phyloP scores from a whole-genome alignment of 2,329 filamentous ascomycete species.

The Talaromyces amestolkiae region DNA sequence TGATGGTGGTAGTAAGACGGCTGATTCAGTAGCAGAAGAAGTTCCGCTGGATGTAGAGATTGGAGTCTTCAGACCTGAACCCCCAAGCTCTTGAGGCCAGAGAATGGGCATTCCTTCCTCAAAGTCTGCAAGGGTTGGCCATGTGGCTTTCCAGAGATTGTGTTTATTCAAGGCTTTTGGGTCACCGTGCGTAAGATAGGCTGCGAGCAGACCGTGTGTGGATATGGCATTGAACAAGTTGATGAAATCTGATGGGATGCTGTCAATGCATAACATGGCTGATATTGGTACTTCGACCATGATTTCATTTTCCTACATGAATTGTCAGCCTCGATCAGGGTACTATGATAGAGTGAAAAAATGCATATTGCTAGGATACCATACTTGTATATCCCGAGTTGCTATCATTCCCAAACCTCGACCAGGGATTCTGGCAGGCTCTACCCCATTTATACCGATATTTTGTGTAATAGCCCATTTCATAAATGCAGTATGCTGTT shows the following conservation, averaged over 20 bases:
- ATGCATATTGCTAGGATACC: not conserved
- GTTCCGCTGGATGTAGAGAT: constrained; percentile 20
- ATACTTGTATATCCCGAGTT: constrained; percentile 63
- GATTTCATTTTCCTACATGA: constrained; percentile 53
- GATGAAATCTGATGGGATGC: constrained; percentile 55
- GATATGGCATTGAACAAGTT: constrained; percentile 53
- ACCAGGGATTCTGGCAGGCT: constrained; percentile 64
- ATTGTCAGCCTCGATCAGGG: not conserved
- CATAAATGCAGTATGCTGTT: constrained; percentile 55
- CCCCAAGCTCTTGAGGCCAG: constrained; percentile 48
- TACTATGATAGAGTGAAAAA: not conserved
- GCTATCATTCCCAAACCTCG: constrained; percentile 77
- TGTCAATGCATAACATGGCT: constrained; percentile 64
- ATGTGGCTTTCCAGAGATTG: constrained; percentile 62
- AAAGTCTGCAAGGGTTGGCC: constrained; percentile 64
- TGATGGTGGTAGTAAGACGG: constrained; percentile 34
- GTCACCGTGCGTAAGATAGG: constrained; percentile 57
- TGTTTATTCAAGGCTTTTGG: constrained; percentile 49
- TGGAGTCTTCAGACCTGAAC: constrained; percentile 33
- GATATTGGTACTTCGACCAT: constrained; percentile 64
- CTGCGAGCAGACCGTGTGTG: constrained; percentile 71
- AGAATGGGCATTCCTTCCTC: constrained; percentile 56
- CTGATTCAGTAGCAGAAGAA: constrained; percentile 17
- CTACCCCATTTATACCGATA: constrained; percentile 65
- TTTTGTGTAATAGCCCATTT: constrained; percentile 66